Conservation (phyloP, 192 early-diverging fungal genomes). For the Coemansia sp. region DNA sequence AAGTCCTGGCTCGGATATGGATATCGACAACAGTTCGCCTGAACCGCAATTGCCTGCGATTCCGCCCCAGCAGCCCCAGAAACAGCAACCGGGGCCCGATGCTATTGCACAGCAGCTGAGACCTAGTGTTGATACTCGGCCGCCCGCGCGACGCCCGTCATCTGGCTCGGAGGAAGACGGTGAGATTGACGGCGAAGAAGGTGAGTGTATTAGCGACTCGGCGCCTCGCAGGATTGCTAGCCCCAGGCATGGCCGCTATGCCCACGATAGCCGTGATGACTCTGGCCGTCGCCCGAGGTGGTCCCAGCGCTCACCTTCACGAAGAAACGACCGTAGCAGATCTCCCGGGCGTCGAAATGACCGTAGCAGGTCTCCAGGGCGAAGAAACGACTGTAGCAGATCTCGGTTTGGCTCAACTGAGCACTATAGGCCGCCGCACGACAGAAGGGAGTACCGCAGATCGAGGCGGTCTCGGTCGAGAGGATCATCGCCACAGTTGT, state of each 20-base stretch:
- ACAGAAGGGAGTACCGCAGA: slow-evolving; percentile 13
- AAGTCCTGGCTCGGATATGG: slow-evolving; percentile 37
- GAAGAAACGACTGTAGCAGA: slow-evolving; percentile 12
- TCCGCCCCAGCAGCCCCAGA: not conserved
- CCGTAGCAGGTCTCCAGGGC: slow-evolving; percentile 9
- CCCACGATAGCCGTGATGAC: not conserved
- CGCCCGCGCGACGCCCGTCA: slow-evolving; percentile 1
- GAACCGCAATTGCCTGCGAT: not conserved
- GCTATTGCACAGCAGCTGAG: not conserved
- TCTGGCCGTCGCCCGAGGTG: not conserved
- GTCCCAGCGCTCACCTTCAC: not conserved
- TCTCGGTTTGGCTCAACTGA: not conserved
- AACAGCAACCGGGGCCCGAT: too few relatives aligned
- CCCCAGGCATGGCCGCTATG: not conserved
- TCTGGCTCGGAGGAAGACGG: slow-evolving; percentile 32
- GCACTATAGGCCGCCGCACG: slow-evolving; percentile 1
- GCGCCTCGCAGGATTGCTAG: not conserved
- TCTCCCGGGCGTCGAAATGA: not conserved
- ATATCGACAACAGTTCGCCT: slow-evolving; percentile 27
- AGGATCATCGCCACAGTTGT: not conserved
- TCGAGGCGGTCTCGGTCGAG: slow-evolving; percentile 23
- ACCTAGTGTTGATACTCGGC: not conserved
- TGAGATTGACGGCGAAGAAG: slow-evolving; percentile 45
- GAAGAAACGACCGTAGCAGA: slow-evolving; percentile 2
- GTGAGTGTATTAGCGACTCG: slow-evolving; percentile 15